These are phyloP conservation scores for Trichoderma hamatum DNA, from an alignment of 2,329 filamentous ascomycete species.

Conservation along the genomic window DNA sequence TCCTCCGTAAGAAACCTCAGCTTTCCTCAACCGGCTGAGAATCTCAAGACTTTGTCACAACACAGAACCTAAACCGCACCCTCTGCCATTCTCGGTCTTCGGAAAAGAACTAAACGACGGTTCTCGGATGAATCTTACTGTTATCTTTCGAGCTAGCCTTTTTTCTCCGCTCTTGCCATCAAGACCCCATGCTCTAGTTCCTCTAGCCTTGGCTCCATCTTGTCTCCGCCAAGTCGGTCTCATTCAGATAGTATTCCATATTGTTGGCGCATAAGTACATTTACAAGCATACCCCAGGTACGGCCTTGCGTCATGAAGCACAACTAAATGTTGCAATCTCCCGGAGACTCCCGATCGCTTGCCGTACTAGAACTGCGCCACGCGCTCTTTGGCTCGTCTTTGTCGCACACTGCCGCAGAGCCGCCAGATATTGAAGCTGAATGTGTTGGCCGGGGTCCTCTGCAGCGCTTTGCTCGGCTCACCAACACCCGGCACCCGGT, in stretches of 20 bases:
- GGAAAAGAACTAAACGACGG: constrained; percentile 14
- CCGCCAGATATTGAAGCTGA: constrained; percentile 12
- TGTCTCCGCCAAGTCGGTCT: constrained; percentile 14
- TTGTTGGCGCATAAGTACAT: background rate
- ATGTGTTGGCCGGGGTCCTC: background rate
- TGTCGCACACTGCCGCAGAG: constrained; percentile 14
- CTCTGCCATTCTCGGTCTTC: constrained; percentile 7
- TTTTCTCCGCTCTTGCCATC: constrained; percentile 18
- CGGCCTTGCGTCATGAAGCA: constrained; percentile 10
- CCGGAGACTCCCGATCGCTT: constrained; percentile 23
- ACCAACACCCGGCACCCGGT: constrained; percentile 24
- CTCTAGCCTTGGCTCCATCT: constrained; percentile 11
- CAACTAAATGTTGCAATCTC: constrained; percentile 2
- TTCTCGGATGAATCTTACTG: background rate
- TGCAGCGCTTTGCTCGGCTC: constrained; percentile 10
- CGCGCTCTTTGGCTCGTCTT: constrained; percentile 1
- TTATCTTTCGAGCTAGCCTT: constrained; percentile 10
- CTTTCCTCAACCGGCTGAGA: no score
- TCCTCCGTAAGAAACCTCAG: background rate
- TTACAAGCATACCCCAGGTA: background rate
- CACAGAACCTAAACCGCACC: background rate
- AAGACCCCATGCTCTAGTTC: constrained; percentile 10
- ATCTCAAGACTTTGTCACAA: background rate
- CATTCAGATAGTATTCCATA: background rate
- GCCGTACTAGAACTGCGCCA: background rate